Conservation (phyloP, 2,329 filamentous ascomycete species). For the Verticillium alfalfae region DNA sequence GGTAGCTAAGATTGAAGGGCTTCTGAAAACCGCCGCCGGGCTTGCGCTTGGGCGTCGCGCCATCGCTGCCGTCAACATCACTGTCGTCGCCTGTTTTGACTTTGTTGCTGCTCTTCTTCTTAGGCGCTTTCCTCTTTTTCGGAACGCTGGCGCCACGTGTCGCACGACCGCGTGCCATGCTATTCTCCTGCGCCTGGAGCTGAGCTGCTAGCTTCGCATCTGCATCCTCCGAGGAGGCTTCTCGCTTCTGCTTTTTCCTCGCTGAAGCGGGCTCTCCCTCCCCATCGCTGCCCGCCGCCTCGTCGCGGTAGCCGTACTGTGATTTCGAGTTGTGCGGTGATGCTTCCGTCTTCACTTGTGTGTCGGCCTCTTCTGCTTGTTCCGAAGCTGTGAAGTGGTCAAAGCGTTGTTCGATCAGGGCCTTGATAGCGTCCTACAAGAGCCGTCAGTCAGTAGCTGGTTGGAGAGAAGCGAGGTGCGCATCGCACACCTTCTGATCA, state of each 20-base stretch:
- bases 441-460: not conserved
- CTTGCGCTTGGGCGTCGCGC: conserved; percentile 63
- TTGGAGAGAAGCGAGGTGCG: not conserved
- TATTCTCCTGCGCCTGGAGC: conserved; percentile 89
- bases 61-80: conserved; percentile 61
- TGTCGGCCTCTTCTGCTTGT: conserved; percentile 27
- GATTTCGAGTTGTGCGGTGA: not conserved
- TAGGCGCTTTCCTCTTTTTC: conserved; percentile 62
- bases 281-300: not conserved
- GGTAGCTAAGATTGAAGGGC: conserved; percentile 67
- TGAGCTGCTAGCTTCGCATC: conserved; percentile 84
- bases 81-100: conserved; percentile 71
- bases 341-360: conserved; percentile 20
- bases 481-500: conserved; percentile 46
- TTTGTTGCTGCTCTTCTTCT: conserved; percentile 72
- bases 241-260: conserved; percentile 64
- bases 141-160: conserved; percentile 65
- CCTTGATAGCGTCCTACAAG: conserved; percentile 60
- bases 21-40: conserved; percentile 93
- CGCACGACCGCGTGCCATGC: conserved; percentile 57
- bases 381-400: conserved; percentile 57
- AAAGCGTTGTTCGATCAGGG: conserved; percentile 68
- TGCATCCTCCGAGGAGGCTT: conserved; percentile 58
- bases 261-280: conserved; percentile 23
- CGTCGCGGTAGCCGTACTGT: conserved; percentile 15